Base-by-base conservation (phyloP, 2,329 filamentous ascomycete species). In the Diaporthe batatas region DNA sequence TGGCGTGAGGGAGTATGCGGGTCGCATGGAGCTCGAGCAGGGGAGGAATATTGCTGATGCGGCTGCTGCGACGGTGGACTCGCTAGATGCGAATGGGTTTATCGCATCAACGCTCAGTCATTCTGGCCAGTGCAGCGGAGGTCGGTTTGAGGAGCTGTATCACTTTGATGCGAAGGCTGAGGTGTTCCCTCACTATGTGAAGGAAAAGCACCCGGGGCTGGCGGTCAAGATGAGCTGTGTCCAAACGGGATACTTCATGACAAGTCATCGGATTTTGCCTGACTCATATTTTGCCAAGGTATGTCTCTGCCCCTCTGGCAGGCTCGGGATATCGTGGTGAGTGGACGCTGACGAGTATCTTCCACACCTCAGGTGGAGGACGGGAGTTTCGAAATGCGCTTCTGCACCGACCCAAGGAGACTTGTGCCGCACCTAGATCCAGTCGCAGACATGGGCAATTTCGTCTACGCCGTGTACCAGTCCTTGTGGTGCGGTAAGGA, bases 1-100 rank as follows among this genome's bases (percentile, higher is more conserved):
- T 3, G 82, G 81, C 0, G 84, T 82, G 75, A 81, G 85, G 14
- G 78, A 78, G 70, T 85, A 83, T 73, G 85, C 85, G 0, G 87
- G 86, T 73, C 81, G 87, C 0, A 79, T 85, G 2, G 89, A 91
- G 79, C 77, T 84, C 10, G 80, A 81, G 18, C 85, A 90, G 69
- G 88, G 88, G 0, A 85, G 83, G 74, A 91, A 90, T 73, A 87
- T 91, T 39, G 86, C 83, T 3, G 85, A 89, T 74, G 88, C 87
- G 0, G 88, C 88, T 0, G 86, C 86, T 0, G 75, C 79, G 0
- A 81, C 81, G 0, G 79, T 81, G 0, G 81, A 77, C 36, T 81
- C 81, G 0, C 80, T 89, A 1, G 85, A 85, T 36, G 77, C 76
- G 1, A 87, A 86, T 73, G 85, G 86, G 0, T 86, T 89, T 72